Percentiles rank a stretch among this genome's conserved stretches.
phyloP scores from a whole-genome alignment of 495 filamentous ascomycete species.

The Penicillium odoratum region DNA sequence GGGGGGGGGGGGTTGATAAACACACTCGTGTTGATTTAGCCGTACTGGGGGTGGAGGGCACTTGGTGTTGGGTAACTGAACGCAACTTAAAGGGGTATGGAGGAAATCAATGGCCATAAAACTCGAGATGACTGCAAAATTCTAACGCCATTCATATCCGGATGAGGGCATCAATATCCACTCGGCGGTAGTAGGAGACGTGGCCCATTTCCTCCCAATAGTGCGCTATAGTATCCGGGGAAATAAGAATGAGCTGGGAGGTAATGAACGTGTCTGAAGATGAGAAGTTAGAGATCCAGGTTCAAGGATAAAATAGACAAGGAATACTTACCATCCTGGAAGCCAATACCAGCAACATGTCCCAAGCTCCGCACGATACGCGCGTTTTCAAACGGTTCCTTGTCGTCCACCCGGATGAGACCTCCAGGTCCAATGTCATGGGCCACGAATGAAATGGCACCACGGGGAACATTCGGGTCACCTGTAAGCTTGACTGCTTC shows the following conservation, averaged over 20 bases:
- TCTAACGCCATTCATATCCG: conserved; percentile 47
- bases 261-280: conserved; percentile 66
- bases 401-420: conserved; percentile 58
- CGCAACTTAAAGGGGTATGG: background rate
- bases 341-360: conserved; percentile 73
- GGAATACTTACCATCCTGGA: conserved; percentile 62
- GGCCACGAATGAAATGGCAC: conserved; percentile 75
- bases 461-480: conserved; percentile 83
- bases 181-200: conserved; percentile 76
- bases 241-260: conserved; percentile 76
- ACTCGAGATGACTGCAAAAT: background rate
- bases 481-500: conserved; percentile 89
- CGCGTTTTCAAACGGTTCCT: conserved; percentile 69
- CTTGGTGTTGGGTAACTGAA: background rate
- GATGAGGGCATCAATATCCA: conserved; percentile 75
- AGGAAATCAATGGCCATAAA: background rate
- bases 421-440: conserved; percentile 71
- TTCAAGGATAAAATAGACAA: background rate
- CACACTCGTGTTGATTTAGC: background rate
- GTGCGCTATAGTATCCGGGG: conserved; percentile 73
- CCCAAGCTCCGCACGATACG: conserved; percentile 73
- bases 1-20: background rate
- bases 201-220: conserved; percentile 80
- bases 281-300: background rate
- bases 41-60: background rate